Evolutionary conservation across 768 basidiomycete species (phyloP).

Genomic region (Boletus reticuloceps): DNA sequence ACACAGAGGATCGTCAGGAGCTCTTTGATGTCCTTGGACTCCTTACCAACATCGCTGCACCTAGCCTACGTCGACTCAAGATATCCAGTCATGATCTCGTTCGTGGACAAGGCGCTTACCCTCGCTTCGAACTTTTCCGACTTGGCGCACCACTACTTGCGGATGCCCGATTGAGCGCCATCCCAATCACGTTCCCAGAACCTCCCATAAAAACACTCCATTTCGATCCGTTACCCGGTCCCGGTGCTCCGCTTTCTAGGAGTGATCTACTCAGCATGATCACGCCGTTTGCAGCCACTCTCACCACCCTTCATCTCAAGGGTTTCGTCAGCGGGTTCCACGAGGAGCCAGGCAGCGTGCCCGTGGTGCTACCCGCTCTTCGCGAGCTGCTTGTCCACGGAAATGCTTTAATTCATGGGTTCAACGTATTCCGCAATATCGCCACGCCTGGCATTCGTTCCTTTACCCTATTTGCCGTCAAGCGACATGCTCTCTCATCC

Average conservation of each 20-base stretch:
- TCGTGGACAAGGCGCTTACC: slow-evolving; percentile 25
- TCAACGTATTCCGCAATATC: slow-evolving; percentile 35
- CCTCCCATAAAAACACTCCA: slow-evolving; percentile 31
- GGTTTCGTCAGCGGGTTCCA: slow-evolving; percentile 33
- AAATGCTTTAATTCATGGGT: slow-evolving; percentile 31
- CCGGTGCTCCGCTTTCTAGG: slow-evolving; percentile 26
- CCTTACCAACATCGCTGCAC: slow-evolving; percentile 24
- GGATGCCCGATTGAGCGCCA: slow-evolving; percentile 32
- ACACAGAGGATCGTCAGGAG: slow-evolving; percentile 32
- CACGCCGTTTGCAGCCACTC: slow-evolving; percentile 25
- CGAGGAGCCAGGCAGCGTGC: slow-evolving; percentile 32
- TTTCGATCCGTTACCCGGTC: slow-evolving; percentile 34
- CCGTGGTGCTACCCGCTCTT: slow-evolving; percentile 29
- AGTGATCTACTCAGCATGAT: slow-evolving; percentile 30
- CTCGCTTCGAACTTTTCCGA: slow-evolving; percentile 33
- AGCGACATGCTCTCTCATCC: slow-evolving; percentile 28
- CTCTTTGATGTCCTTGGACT: slow-evolving; percentile 22
- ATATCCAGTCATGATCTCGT: slow-evolving; percentile 26
- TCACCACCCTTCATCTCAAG: slow-evolving; percentile 31
- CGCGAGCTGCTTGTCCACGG: slow-evolving; percentile 30
- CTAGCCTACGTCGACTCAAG: slow-evolving; percentile 26
- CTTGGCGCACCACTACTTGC: slow-evolving; percentile 29
- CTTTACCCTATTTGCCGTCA: slow-evolving; percentile 26
- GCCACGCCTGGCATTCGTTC: slow-evolving; percentile 29
- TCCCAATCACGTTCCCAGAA: slow-evolving; percentile 31